phyloP scores from a whole-genome alignment of 345 rosid genomes.

The Linum trigynum region DNA sequence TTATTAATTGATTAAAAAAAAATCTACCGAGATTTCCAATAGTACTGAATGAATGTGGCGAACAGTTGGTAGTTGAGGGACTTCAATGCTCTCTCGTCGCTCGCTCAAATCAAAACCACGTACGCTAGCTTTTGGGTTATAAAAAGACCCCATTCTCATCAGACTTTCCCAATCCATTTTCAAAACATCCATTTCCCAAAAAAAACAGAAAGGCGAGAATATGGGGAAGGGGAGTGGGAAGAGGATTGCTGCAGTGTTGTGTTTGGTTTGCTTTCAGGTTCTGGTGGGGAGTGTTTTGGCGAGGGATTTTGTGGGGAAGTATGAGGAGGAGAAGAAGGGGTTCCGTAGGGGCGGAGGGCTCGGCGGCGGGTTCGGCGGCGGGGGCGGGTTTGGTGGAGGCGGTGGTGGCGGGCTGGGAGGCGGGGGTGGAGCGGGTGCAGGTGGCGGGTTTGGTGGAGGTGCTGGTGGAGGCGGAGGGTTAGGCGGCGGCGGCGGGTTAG shows the following conservation, averaged over 20 bases:
- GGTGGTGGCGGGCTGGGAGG: not conserved
- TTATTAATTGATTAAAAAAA: too few species aligned
- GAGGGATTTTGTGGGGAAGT: constrained; percentile 17
- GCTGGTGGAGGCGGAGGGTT: not conserved
- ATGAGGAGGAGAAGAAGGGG: constrained; percentile 20
- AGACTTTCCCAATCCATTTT: not conserved
- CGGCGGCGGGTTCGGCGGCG: constrained; percentile 9
- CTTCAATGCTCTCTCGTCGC: too few species aligned
- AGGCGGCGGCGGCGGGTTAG: not conserved
- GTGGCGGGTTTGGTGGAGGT: not conserved
- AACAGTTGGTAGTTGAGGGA: too few species aligned
- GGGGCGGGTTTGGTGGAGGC: constrained; percentile 11
- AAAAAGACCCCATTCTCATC: too few species aligned
- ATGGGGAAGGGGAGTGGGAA: constrained; percentile 6
- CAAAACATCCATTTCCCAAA: not conserved
- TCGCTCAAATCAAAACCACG: too few species aligned
- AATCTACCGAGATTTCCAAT: too few species aligned
- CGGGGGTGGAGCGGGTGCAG: not conserved
- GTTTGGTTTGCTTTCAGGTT: constrained; percentile 39
- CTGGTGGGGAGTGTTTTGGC: constrained; percentile 34
- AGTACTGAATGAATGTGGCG: too few species aligned
- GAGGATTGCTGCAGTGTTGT: constrained; percentile 21
- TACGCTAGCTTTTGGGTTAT: too few species aligned
- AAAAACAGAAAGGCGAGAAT: constrained; percentile 20
- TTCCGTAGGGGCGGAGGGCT: not conserved